These are phyloP conservation scores for Platanthera guangdongensis DNA, from an alignment of 106 monocot genomes.

Conservation along the genomic window DNA sequence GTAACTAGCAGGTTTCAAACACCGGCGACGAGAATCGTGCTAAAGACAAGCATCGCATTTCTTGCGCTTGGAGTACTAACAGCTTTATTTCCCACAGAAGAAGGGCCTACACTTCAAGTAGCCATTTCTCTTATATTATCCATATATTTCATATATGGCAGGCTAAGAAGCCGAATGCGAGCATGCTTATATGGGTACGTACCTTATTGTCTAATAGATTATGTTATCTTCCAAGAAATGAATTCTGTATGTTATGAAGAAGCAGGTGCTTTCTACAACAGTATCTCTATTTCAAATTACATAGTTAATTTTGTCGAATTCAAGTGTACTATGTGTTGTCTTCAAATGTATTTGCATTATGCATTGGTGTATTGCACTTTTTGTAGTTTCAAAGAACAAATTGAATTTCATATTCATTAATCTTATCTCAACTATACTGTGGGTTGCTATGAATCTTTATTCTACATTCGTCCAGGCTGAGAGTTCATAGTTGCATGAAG, in stretches of 20 bases:
- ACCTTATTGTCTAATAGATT: neutral
- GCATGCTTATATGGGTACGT: constrained; percentile 83
- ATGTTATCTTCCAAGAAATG: neutral
- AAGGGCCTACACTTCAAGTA: constrained; percentile 97
- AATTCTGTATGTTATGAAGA: neutral
- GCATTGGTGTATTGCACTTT: neutral
- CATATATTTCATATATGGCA: constrained; percentile 73
- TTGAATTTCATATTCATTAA: neutral
- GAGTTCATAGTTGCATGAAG: no score
- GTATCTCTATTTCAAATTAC: neutral
- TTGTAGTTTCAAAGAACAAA: neutral
- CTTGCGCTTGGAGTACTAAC: constrained; percentile 68
- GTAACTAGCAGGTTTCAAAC: constrained; percentile 76
- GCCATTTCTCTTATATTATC: constrained; percentile 70
- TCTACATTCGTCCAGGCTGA: no score
- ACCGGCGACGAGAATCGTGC: constrained; percentile 45
- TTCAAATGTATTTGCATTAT: neutral
- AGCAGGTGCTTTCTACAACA: neutral
- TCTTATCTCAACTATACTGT: no score
- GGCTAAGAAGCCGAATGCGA: constrained; percentile 49
- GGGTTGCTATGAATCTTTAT: no score
- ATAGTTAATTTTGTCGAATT: neutral
- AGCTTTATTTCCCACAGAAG: constrained; percentile 88
- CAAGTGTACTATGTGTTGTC: neutral
- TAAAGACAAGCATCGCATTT: constrained; percentile 67